Conservation (phyloP, 768 basidiomycete species). For the Boletus eberwhitei region DNA sequence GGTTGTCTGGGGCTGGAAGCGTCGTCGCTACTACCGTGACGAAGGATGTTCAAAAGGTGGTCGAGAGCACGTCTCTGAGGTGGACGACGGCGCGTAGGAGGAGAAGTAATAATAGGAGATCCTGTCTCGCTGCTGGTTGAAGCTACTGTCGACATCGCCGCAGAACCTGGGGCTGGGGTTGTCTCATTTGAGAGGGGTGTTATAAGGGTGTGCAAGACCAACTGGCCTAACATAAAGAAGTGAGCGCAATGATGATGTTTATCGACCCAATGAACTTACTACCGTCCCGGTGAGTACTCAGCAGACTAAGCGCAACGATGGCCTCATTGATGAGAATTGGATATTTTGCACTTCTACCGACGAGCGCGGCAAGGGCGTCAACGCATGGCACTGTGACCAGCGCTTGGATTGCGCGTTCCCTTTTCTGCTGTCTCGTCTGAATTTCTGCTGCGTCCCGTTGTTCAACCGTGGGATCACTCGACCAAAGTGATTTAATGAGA, state of each 20-base stretch:
- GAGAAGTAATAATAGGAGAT: constrained; percentile 47
- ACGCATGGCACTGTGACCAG: constrained; percentile 55
- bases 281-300: constrained; percentile 63
- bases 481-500: constrained; percentile 75
- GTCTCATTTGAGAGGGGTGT: constrained; percentile 45
- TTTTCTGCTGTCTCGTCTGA: constrained; percentile 45
- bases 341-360: constrained; percentile 75
- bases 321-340: constrained; percentile 88
- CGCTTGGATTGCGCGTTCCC: constrained; percentile 49
- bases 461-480: constrained; percentile 40
- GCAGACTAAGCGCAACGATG: constrained; percentile 74
- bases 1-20: constrained; percentile 41
- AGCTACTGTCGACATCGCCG: constrained; percentile 36
- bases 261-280: constrained; percentile 41
- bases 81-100: constrained; percentile 37
- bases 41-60: constrained; percentile 61
- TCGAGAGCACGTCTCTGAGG: constrained; percentile 60
- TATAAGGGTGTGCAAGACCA: constrained; percentile 61
- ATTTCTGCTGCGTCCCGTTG: constrained; percentile 31
- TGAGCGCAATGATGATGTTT: constrained; percentile 1
- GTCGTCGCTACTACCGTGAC: constrained; percentile 35
- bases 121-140: constrained; percentile 43
- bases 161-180: constrained; percentile 29
- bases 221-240: constrained; percentile 45
- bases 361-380: constrained; percentile 62